These are phyloP conservation scores for Annulohypoxylon bovei DNA, from an alignment of 495 filamentous ascomycete genomes.

Conservation along the genomic window DNA sequence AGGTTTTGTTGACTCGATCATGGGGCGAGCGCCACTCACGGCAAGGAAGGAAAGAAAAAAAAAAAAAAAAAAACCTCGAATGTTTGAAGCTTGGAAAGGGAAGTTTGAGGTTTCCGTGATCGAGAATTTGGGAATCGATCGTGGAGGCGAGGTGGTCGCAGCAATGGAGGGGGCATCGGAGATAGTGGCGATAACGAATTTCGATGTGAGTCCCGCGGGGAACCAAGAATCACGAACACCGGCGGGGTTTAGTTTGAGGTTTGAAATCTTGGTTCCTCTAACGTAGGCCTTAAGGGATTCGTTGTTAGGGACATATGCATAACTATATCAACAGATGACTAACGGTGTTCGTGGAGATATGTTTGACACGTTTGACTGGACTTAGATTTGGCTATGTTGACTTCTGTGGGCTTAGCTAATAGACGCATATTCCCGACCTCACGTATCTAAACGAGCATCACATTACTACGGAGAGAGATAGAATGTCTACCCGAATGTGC, in stretches of 20 bases:
- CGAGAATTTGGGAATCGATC: not conserved
- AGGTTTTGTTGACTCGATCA: slow-evolving; percentile 10
- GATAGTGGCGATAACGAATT: slow-evolving; percentile 19
- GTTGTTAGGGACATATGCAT: no score
- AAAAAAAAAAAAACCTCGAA: not conserved
- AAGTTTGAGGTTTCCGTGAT: slow-evolving; percentile 2
- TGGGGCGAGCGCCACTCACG: slow-evolving; percentile 18
- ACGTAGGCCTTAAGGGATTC: not conserved
- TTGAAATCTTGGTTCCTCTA: not conserved
- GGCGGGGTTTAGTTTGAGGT: not conserved
- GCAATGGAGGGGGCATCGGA: not conserved
- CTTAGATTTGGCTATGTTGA: not conserved
- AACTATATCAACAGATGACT: not conserved
- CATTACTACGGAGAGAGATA: not conserved
- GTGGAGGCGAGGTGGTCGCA: not conserved
- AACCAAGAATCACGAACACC: not conserved
- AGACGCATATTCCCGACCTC: not conserved
- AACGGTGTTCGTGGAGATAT: not conserved
- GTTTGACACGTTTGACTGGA: not conserved
- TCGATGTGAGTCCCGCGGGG: not conserved
- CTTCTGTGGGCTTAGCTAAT: not conserved
- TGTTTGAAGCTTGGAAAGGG: not conserved
- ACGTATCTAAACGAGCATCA: not conserved
- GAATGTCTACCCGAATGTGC: not conserved
- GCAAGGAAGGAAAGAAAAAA: not conserved